Percentiles rank a stretch among this genome's conserved stretches.
phyloP scores from a whole-genome alignment of 2,329 filamentous ascomycete genomes.

The Neospermospora avenae region DNA sequence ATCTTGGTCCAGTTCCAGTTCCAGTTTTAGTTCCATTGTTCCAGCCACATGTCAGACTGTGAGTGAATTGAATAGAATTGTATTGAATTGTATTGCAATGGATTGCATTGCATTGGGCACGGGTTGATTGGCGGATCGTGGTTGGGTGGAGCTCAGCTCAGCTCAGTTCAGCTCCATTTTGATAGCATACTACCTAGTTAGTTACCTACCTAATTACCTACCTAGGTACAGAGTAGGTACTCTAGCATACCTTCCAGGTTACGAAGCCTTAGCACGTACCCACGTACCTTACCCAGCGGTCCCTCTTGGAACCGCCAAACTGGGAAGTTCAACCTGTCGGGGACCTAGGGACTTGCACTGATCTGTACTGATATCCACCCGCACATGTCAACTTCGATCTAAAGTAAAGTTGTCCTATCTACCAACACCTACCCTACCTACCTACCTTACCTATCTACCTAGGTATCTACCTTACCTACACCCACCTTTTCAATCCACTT shows the following conservation, averaged over 20 bases:
- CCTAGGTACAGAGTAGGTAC: too few species aligned
- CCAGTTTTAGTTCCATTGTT: too few species aligned
- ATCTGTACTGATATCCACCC: slow-evolving; percentile 3
- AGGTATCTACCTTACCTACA: background rate
- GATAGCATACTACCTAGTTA: too few species aligned
- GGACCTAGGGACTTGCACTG: too few species aligned
- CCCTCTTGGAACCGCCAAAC: background rate
- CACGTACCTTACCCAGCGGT: too few species aligned
- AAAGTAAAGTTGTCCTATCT: background rate
- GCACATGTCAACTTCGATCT: slow-evolving; percentile 3
- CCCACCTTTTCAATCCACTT: background rate
- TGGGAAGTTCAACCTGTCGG: background rate
- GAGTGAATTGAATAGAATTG: background rate
- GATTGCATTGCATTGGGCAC: too few species aligned
- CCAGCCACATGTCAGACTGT: slow-evolving; percentile 2
- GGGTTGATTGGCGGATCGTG: background rate
- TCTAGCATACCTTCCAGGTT: too few species aligned
- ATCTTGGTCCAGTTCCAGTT: background rate
- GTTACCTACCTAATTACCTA: too few species aligned
- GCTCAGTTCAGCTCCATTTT: background rate
- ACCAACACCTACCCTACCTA: background rate
- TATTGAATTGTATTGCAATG: too few species aligned
- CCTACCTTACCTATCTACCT: too few species aligned
- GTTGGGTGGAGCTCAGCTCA: background rate
- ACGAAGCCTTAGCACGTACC: too few species aligned